Evolutionary conservation across 352 stramenopile genomes (phyloP), one percentile per base, ranked within the genome.

Genomic region (Aphanomyces cochlioides): DNA sequence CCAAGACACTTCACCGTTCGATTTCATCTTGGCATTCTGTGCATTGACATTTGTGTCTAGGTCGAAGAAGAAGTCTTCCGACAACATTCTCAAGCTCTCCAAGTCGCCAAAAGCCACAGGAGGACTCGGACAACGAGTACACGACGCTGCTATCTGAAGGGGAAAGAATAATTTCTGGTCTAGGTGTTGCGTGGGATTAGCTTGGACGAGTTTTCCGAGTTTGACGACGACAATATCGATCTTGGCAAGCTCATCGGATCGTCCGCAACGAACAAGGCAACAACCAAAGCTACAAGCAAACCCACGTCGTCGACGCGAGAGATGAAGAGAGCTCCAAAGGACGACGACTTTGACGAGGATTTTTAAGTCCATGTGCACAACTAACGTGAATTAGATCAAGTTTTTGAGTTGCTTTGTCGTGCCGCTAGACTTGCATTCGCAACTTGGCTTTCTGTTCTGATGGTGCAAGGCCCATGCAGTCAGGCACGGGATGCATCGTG

Each of bases 221-320:
- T 92, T 60, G 82, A 93, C 54, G 85, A 93, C 56, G 83, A 91
- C 17, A 82, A 89, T 38, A 77, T 90, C 37, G 77, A 93, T 75
- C 63, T 90, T 54, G 79, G 87, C 64, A 89, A 85, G n/a, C 78
- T 92, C 65, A 89, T 90, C n/a, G 82, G 83, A 12, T 19, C 15
- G 28, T 8, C 50, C 8, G 8, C n/a, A 34, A 37, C 21, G n/a
- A 28, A n/a, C 12, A 48, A 43, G 54, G 12, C 60, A 67, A 47
- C 43, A 17, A 37, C 41, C 3, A 36, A n/a, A 34, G 17, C 47
- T 21, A 60, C 19, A n/a, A 13, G 19, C 15, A 56, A 36, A 15
- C 5, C 60, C 10, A n/a, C 5, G 5, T 45, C 60, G n/a, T 57
- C 34, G 34, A 54, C 60, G 19, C 34, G 56, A 63, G 60, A 61